These are phyloP conservation scores for Entomortierella chlamydospora DNA, from an alignment of 192 early-diverging fungal species.

Conservation along the genomic window DNA sequence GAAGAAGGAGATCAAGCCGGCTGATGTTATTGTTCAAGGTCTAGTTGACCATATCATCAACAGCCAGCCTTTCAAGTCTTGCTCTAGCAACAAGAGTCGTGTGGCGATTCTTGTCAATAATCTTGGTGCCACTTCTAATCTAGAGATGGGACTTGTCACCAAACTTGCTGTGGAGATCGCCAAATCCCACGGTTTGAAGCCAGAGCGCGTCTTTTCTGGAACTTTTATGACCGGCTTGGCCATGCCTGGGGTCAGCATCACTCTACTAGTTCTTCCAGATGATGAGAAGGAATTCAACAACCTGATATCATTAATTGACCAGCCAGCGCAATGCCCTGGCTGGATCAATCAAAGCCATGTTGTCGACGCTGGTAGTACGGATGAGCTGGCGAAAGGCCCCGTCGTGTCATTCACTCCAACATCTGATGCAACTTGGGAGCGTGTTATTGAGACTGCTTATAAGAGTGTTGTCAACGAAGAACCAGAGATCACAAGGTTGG, in stretches of 20 bases:
- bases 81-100: constrained; percentile 47
- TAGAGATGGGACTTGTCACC: constrained; percentile 78
- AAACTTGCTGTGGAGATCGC: constrained; percentile 73
- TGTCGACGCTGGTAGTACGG: constrained; percentile 57
- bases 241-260: constrained; percentile 83
- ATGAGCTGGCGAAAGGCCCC: constrained; percentile 47
- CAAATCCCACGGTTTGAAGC: constrained; percentile 37
- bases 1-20: constrained; percentile 62
- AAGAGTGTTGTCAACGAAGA: constrained; percentile 58
- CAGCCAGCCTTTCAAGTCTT: constrained; percentile 51
- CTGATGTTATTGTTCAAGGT: constrained; percentile 59
- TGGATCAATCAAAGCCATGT: constrained; percentile 68
- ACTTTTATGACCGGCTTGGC: constrained; percentile 85
- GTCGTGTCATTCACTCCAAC: constrained; percentile 41
- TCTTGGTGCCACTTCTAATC: constrained; percentile 77
- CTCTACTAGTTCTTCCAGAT: constrained; percentile 71
- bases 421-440: constrained; percentile 60
- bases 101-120: constrained; percentile 87
- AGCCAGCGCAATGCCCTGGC: constrained; percentile 66
- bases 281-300: constrained; percentile 33
- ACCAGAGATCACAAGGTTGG: constrained; percentile 74
- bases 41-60: constrained; percentile 65
- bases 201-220: constrained; percentile 73
- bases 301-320: constrained; percentile 66
- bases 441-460: constrained; percentile 58